Conservation (phyloP, 768 basidiomycete species). For the Antrodiella citrinella region DNA sequence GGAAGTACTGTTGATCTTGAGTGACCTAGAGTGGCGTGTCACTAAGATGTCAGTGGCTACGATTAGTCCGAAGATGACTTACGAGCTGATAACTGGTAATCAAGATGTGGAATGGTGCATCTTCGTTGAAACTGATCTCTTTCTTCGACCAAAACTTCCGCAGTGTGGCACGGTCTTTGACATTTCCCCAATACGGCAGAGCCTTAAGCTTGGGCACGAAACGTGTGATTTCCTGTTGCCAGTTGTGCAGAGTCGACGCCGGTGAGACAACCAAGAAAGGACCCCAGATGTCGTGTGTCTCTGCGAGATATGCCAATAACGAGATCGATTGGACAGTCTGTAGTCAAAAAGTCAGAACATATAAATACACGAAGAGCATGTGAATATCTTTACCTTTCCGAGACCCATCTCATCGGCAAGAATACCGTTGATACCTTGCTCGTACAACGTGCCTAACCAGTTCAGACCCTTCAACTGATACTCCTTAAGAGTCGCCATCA, state of each 20-base stretch:
- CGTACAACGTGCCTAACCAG: conserved; percentile 95
- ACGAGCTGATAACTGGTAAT: conserved; percentile 97
- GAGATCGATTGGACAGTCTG: conserved; percentile 98
- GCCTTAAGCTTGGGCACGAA: conserved; percentile 94
- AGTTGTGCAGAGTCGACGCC: conserved; percentile 95
- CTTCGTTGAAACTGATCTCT: conserved; percentile 89
- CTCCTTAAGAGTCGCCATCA: conserved; percentile 95
- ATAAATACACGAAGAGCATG: not conserved
- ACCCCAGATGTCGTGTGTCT: conserved; percentile 98
- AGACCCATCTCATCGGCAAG: conserved; percentile 99
- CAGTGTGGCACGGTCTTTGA: conserved; percentile 89
- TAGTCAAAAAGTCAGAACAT: not conserved
- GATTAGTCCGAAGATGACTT: conserved; percentile 25
- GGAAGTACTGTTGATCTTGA: conserved; percentile 96
- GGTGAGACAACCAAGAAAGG: conserved; percentile 98
- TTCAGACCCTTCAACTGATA: conserved; percentile 98
- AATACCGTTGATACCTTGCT: conserved; percentile 99
- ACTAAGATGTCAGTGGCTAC: too few species aligned
- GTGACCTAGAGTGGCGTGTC: conserved; percentile 59
- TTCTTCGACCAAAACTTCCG: conserved; percentile 99
- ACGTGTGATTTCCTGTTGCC: conserved; percentile 96
- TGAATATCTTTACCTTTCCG: conserved; percentile 54
- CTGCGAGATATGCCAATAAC: conserved; percentile 89
- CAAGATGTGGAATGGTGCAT: conserved; percentile 93
- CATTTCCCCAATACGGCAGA: conserved; percentile 96